Conservation (phyloP, 768 basidiomycete genomes). For the Tremella fuciformis region DNA sequence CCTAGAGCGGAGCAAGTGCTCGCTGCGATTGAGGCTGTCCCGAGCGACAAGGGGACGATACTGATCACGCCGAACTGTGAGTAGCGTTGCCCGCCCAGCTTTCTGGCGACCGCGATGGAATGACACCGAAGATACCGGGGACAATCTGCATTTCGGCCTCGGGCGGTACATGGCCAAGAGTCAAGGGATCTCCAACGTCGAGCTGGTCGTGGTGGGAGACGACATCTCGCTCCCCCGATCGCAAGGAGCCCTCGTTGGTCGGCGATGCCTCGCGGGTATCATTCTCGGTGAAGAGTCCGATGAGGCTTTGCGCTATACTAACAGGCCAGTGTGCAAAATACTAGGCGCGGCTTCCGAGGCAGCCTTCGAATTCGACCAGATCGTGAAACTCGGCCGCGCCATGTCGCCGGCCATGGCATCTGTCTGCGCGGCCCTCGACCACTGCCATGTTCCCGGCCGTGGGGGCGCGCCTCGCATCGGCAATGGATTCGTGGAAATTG, state of each 20-base stretch:
- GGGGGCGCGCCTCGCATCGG: conserved; percentile 62
- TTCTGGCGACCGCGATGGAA: background rate
- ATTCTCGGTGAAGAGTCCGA: conserved; percentile 27
- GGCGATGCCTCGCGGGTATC: conserved; percentile 55
- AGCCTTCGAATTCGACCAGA: conserved; percentile 66
- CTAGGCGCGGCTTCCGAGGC: conserved; percentile 77
- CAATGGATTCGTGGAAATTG: conserved; percentile 72
- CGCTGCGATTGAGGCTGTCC: conserved; percentile 27
- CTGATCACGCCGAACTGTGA: conserved; percentile 36
- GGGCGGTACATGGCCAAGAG: conserved; percentile 75
- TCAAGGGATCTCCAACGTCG: conserved; percentile 62
- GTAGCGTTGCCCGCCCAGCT: background rate
- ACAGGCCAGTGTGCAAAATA: conserved; percentile 70
- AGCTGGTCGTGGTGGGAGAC: conserved; percentile 79
- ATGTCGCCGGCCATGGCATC: conserved; percentile 66
- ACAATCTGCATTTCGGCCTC: conserved; percentile 83
- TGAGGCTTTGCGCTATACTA: background rate
- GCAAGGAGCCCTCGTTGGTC: conserved; percentile 77
- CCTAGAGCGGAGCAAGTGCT: conserved; percentile 31
- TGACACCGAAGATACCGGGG: conserved; percentile 56
- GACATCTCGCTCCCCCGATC: conserved; percentile 79
- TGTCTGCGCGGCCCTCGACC: conserved; percentile 79
- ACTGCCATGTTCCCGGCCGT: conserved; percentile 77
- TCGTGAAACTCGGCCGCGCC: conserved; percentile 65
- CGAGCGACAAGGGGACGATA: conserved; percentile 30